A percentile compares a stretch with the other conserved stretches of the same genome.
Evolutionary conservation across 1,139 yeast species (phyloP).

Genomic region (Kurtzmaniella quercitrusa): DNA sequence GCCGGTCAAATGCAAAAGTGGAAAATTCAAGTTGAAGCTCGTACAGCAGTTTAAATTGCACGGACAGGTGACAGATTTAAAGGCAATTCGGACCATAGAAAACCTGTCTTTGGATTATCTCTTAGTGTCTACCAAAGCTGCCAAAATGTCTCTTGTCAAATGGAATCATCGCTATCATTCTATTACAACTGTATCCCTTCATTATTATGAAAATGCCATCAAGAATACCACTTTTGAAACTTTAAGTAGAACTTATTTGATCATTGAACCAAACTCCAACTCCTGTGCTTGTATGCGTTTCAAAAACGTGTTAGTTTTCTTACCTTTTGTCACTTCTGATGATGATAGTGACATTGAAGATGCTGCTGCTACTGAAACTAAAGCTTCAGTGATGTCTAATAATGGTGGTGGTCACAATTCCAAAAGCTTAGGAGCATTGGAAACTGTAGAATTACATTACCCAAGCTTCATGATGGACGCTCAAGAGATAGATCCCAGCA

Average conservation of each 20-base stretch:
- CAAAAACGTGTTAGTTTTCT: conserved; percentile 67
- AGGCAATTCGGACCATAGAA: conserved; percentile 48
- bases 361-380: too few species aligned
- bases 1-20: conserved; percentile 25
- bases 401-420: conserved; percentile 3
- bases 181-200: conserved; percentile 73
- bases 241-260: conserved; percentile 43
- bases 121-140: conserved; percentile 64
- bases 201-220: conserved; percentile 75
- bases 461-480: conserved; percentile 58
- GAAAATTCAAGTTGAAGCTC: conserved; percentile 42
- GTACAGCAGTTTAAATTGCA: conserved; percentile 66
- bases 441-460: conserved; percentile 23
- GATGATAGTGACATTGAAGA: conserved; percentile 40
- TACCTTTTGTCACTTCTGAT: conserved; percentile 56
- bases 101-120: conserved; percentile 54
- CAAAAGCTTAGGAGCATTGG: background rate
- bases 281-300: conserved; percentile 63
- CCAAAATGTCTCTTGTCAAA: conserved; percentile 70
- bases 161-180: conserved; percentile 58
- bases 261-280: conserved; percentile 60
- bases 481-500: conserved; percentile 49
- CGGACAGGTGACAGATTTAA: conserved; percentile 64
- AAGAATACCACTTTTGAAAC: conserved; percentile 47
- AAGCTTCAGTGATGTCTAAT: too few species aligned